Base-by-base conservation (phyloP, 768 basidiomycete species). In the Heimioporus sp. region DNA sequence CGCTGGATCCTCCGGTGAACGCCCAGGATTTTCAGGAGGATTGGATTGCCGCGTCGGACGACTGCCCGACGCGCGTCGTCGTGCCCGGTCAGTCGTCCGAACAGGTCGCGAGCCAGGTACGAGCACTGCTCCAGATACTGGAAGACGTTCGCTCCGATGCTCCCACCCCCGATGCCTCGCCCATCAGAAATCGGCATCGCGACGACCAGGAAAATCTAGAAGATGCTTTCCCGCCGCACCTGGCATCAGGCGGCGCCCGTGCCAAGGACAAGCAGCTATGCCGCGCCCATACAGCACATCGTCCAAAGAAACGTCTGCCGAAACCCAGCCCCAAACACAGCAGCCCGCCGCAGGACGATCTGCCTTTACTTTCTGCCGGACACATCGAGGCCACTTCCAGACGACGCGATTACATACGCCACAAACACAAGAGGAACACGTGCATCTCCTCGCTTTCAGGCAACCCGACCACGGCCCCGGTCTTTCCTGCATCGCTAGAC, bases 1-100 rank as follows among this genome's bases (percentile, higher is more conserved):
- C 51, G 5, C 24, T 58, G 9, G 61, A 67, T 3, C 70, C 67
- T 10, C 71, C 75, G 0, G 64, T 74, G 19, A 63, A 67, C 11
- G 55, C 59, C 3, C 62, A 69, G 19, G 67, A 67, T 21, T 68
- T 75, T 53, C 60, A 65, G 43, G 63, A 62, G 11, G 62, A 63
- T 31, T 76, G 75, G 74, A 65, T 67, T 2, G 62, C 61, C 10
- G 64, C 64, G 9, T 60, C 77, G 48, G 66, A 73, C 10, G 61
- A 62, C 17, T 43, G 38, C 5, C 73, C 75, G 32, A 58, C 62
- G 17, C 66, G 75, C 7, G 57, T 74, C 32, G 57, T 76, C 16
- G 71, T 73, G 3, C 74, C 76, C 35, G 70, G 72, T 11, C 71
- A 71, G 57, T 60, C 61, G 4, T 16, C 49, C 6, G 63, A 54